phyloP scores from a whole-genome alignment of 2,329 filamentous ascomycete species.

The Gnomoniopsis sp. region DNA sequence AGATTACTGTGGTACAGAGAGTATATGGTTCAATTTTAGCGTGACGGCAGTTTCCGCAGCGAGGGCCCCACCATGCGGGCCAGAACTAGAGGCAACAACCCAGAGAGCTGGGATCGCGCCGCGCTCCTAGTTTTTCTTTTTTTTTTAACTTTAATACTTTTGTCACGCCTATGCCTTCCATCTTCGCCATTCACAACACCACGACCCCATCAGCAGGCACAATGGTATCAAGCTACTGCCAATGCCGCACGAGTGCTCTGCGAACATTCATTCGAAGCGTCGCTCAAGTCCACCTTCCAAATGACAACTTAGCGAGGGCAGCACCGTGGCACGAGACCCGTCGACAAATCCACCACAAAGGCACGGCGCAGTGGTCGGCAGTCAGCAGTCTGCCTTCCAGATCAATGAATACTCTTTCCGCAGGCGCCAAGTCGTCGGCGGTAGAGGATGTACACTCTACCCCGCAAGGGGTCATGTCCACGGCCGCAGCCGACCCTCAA shows the following conservation, averaged over 20 bases:
- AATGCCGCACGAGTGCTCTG: constrained; percentile 44
- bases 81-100: neutral
- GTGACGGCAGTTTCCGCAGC: neutral
- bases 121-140: neutral
- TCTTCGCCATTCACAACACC: neutral
- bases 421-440: neutral
- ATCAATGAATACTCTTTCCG: neutral
- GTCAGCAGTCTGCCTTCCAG: neutral
- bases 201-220: neutral
- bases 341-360: neutral
- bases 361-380: neutral
- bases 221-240: constrained; percentile 31
- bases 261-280: constrained; percentile 47
- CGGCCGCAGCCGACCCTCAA: neutral
- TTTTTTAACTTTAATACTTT: neutral
- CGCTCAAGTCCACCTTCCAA: constrained; percentile 34
- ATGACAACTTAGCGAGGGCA: neutral
- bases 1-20: too few species aligned
- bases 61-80: neutral
- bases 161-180: neutral
- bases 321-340: constrained; percentile 4
- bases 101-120: neutral
- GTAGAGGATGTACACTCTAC: neutral
- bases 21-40: neutral
- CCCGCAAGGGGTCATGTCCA: neutral